Base-by-base conservation (phyloP, 192 early-diverging fungal species). In the Entophlyctis helioformis region DNA sequence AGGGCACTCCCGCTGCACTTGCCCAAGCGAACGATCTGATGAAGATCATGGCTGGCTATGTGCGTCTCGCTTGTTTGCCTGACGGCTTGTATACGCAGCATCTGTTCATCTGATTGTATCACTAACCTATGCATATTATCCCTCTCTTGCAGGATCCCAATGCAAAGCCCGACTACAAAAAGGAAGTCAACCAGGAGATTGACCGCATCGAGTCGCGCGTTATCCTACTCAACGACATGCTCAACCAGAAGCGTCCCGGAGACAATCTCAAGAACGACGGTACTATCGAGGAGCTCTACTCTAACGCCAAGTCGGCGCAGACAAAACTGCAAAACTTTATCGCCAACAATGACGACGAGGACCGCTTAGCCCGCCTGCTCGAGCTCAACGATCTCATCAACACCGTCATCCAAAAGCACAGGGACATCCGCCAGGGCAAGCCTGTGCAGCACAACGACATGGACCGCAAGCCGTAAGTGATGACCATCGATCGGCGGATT, bases 31-130 rank as follows among this genome's bases (percentile, higher is more conserved):
- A 99, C 39, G 83, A 88, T 46, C 63, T 99, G 39, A 97, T 99
- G 84, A 97, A 99, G 62, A 69, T 91, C 32, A 91, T 99, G 73
- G 80, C 94, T 15, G 96, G 96, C 37, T 99, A 93, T 57, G 86
- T 87, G 73, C 48, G 65, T 55, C 27, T 2, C 9, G 9, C 19
- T 22, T 33, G 8, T n/a, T n/a, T n/a, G n/a, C n/a, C n/a, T n/a
- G n/a, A n/a, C n/a, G n/a, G 13, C n/a, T 44, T 54, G 33, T 26
- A 31, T 12, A n/a, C 23, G 19, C 21, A 31, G 2, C 20, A 34
- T 39, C 29, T 23, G 3, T 37, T 35, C 15, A 34, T 9, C 51
- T 19, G 9, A 12, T 15, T 49, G 16, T 12, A 16, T 22, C 27
- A n/a, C n/a, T n/a, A n/a, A n/a, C n/a, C n/a, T n/a, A n/a, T n/a